Evolutionary conservation across 1,284 basidiomycete genomes (phyloP), one percentile per base, ranked within the genome.

Genomic region (Puccinia triticina): DNA sequence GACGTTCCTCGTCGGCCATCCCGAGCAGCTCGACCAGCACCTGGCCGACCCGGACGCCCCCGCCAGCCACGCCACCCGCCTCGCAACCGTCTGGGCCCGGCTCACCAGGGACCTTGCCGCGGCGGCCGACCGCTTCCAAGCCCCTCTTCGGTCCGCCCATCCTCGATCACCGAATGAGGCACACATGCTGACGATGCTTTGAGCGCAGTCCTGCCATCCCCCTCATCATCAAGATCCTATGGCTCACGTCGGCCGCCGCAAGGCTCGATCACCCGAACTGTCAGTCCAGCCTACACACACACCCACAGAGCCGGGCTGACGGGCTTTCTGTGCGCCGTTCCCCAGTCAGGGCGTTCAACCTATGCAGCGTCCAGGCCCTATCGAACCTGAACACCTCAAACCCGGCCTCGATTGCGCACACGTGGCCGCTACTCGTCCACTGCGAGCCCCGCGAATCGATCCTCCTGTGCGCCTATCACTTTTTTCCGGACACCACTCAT

Each of bases 311-410:
- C 18, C 1, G 48, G 0, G 18, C 50, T 12, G 21, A 46, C 23
- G n/a, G 23, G 21, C 55, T 50, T 55, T 53, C 23, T 73, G 34
- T 8, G 2, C 48, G 40, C 7, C 11, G 11, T 43, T 26, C 16
- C 16, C 26, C 18, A 76, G 74, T 76, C 50, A 57, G 48, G 48
- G 55, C 53, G 0, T 61, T 76, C 37, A 76, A 76, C 29, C 74
- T 46, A 76, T 61, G 18, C 50, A 61, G 74, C 43, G 37, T 76
- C 7, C 74, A 76, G 46, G 74, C 74, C 10, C 16, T 76, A 34
- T 40, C 74, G 23, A 76, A 76, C 32, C 29, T 76, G n/a, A 61
- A 57, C n/a, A 76, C 74, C 8, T 12, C 29, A 29, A 76, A 76
- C n/a, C 18, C 74, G 14, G 12, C 5, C 1, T 59, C 74, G 3